These are phyloP conservation scores for Plasmodium billcollinsi DNA, from an alignment of 169 alveolate species.

Conservation along the genomic window DNA sequence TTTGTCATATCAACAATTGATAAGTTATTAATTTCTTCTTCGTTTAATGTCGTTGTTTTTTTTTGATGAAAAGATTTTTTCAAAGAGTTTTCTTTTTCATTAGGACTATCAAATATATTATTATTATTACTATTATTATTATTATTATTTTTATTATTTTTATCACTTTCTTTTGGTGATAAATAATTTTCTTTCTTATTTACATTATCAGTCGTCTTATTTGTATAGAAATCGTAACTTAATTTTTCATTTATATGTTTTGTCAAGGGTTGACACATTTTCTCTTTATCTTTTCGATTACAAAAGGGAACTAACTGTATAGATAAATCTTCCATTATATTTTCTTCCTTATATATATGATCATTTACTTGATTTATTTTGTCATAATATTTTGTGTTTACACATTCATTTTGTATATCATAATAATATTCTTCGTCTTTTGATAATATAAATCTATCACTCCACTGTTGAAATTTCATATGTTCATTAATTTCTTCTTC, in stretches of 20 bases:
- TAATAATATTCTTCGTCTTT: slow-evolving; percentile 13
- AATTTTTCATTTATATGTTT: slow-evolving; percentile 23
- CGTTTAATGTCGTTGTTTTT: slow-evolving; percentile 6
- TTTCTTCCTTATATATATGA: slow-evolving; percentile 30
- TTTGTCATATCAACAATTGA: slow-evolving; percentile 19
- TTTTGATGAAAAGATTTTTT: not conserved
- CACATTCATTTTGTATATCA: slow-evolving; percentile 37
- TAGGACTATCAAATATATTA: not conserved
- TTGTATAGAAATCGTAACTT: slow-evolving; percentile 20
- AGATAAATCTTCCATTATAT: slow-evolving; percentile 12
- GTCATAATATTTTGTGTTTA: slow-evolving; percentile 46
- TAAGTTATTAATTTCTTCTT: slow-evolving; percentile 23
- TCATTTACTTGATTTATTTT: slow-evolving; percentile 58
- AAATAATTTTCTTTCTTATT: not conserved
- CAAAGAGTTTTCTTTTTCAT: not conserved
- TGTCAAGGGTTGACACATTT: slow-evolving; percentile 23
- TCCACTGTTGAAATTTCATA: slow-evolving; percentile 75
- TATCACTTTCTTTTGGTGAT: not conserved
- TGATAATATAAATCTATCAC: slow-evolving; percentile 41
- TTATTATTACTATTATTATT: not conserved
- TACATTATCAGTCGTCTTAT: not conserved
- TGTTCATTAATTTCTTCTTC: slow-evolving; percentile 76
- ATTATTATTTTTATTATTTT: not conserved
- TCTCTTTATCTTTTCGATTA: slow-evolving; percentile 8
- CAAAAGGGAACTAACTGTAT: slow-evolving; percentile 28